Conservation (phyloP, 345 rosid genomes). For the Eucalyptus pauciflora region DNA sequence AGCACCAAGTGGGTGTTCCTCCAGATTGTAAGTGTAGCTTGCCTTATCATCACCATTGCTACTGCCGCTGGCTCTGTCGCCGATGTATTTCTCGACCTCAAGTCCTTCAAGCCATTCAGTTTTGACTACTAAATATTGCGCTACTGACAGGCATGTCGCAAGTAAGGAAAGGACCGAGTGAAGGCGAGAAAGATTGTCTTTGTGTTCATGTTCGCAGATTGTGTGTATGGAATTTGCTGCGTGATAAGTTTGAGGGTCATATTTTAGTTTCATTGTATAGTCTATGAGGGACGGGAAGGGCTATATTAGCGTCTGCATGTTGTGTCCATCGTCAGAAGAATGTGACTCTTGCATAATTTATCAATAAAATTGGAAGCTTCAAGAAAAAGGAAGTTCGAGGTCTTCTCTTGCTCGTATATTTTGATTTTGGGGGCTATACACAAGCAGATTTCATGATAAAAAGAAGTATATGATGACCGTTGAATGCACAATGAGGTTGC, state of each 20-base stretch:
- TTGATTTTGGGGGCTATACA: too few relatives aligned
- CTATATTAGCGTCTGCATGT: too few relatives aligned
- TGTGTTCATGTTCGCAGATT: neutral
- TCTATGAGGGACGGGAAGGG: neutral
- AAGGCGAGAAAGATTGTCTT: too few relatives aligned
- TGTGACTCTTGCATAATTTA: neutral
- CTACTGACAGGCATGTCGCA: neutral
- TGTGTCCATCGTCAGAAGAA: neutral
- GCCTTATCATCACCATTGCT: slow-evolving; percentile 38
- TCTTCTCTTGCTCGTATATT: too few relatives aligned
- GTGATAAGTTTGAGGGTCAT: neutral
- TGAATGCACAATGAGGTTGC: too few relatives aligned
- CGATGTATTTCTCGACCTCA: slow-evolving; percentile 21
- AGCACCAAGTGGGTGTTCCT: slow-evolving; percentile 51
- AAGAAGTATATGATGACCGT: too few relatives aligned
- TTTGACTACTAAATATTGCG: neutral
- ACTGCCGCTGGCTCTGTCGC: slow-evolving; percentile 56
- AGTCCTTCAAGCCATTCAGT: slow-evolving; percentile 13
- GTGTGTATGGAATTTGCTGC: neutral
- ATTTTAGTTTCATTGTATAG: neutral
- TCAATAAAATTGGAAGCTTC: neutral
- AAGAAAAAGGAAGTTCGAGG: neutral
- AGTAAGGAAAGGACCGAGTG: neutral
- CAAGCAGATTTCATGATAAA: neutral
- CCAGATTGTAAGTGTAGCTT: slow-evolving; percentile 32